phyloP scores from a whole-genome alignment of 148 eudicot genomes.

The Fallopia convolvulus region DNA sequence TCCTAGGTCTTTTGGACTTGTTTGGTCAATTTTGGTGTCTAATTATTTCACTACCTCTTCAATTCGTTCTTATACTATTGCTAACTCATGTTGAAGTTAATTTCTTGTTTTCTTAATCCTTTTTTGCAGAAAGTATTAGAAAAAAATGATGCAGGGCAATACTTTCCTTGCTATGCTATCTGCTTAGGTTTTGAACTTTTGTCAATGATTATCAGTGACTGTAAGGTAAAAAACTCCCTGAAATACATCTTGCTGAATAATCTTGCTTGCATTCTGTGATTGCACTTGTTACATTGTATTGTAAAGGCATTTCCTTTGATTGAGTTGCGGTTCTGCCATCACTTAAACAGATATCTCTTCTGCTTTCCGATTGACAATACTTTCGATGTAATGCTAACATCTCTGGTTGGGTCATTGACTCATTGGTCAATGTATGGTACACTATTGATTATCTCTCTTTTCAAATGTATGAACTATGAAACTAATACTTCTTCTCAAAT shows the following conservation, averaged over 20 bases:
- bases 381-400: background rate
- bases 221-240: conserved; percentile 34
- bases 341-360: background rate
- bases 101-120: conserved; percentile 17
- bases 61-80: background rate
- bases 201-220: conserved; percentile 61
- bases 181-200: conserved; percentile 92
- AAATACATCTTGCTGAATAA: background rate
- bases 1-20: background rate
- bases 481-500: background rate
- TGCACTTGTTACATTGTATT: background rate
- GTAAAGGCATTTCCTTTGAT: background rate
- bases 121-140: conserved; percentile 58
- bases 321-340: background rate
- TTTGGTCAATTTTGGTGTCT: background rate
- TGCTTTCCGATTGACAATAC: background rate
- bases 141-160: conserved; percentile 82
- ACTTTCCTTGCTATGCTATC: conserved; percentile 81
- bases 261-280: background rate
- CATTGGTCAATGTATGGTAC: background rate
- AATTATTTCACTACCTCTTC: background rate
- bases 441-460: background rate
- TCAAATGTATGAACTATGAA: background rate
- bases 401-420: background rate
- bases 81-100: background rate